Conservation (phyloP, 805 yeast species). For the Zygotorulaspora danielsina region DNA sequence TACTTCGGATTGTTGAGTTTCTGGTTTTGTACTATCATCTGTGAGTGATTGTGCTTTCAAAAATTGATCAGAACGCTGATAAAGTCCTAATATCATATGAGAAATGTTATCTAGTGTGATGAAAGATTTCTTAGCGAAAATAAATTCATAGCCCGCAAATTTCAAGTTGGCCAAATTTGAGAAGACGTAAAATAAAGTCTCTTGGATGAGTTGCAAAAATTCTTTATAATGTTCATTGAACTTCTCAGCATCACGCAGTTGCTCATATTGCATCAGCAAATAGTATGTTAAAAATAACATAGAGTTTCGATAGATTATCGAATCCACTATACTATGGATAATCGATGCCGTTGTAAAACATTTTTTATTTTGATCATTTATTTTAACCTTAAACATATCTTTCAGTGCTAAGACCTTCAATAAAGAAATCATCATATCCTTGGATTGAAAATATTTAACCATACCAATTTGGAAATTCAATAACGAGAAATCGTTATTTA, state of each 20-base stretch:
- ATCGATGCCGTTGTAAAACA: constrained; percentile 25
- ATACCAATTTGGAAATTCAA: constrained; percentile 25
- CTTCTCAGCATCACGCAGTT: constrained; percentile 15
- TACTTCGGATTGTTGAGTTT: constrained; percentile 18
- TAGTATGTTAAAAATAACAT: constrained; percentile 24
- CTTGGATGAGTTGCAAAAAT: constrained; percentile 27
- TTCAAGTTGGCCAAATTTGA: constrained; percentile 32
- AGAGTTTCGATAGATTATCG: constrained; percentile 29
- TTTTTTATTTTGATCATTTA: constrained; percentile 23
- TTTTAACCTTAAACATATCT: constrained; percentile 19
- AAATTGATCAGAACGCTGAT: constrained; percentile 19
- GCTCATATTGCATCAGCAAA: constrained; percentile 28
- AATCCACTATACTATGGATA: constrained; percentile 27
- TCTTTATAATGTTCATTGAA: constrained; percentile 23
- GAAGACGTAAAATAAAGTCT: constrained; percentile 30
- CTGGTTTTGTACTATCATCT: constrained; percentile 10
- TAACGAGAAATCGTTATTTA: constrained; percentile 20
- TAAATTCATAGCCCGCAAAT: constrained; percentile 33
- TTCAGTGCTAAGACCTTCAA: constrained; percentile 18
- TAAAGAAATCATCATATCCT: constrained; percentile 23
- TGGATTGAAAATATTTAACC: constrained; percentile 28
- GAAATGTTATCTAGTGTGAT: constrained; percentile 21
- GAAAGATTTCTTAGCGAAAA: constrained; percentile 30
- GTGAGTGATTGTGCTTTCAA: background rate
- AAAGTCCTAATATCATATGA: constrained; percentile 26